Evolutionary conservation across 495 filamentous ascomycete species (phyloP).

Genomic region (Talaromyces liani): DNA sequence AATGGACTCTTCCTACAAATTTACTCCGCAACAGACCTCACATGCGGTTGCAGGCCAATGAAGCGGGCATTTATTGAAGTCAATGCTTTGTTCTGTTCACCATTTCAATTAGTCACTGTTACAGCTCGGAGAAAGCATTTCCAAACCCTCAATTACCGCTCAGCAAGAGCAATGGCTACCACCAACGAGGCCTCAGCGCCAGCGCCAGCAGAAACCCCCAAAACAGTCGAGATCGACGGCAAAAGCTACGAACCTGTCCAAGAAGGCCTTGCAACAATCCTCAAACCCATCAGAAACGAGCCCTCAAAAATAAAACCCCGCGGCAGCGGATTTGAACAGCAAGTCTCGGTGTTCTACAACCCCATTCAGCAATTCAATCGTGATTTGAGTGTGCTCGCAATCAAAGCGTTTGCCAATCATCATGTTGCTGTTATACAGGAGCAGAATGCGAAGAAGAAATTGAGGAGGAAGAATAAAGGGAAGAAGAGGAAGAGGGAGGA

Average conservation of each 20-base stretch:
- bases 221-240: slow-evolving; percentile 30
- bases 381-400: slow-evolving; percentile 85
- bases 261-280: slow-evolving; percentile 62
- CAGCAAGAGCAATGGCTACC: not conserved
- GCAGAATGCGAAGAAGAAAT: slow-evolving; percentile 8
- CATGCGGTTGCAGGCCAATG: not conserved
- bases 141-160: not conserved
- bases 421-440: slow-evolving; percentile 31
- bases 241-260: slow-evolving; percentile 55
- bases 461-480: not conserved
- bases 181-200: not conserved
- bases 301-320: slow-evolving; percentile 21
- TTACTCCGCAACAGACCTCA: not conserved
- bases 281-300: slow-evolving; percentile 44
- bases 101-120: not conserved
- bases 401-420: slow-evolving; percentile 74
- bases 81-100: not conserved
- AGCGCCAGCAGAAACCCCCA: not conserved
- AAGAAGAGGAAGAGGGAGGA: slow-evolving; percentile 40
- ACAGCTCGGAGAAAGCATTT: not conserved
- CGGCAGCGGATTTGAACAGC: slow-evolving; percentile 40
- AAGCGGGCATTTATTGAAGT: not conserved
- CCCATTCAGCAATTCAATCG: slow-evolving; percentile 98
- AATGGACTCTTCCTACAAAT: not conserved
- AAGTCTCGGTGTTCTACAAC: slow-evolving; percentile 92